A percentile compares a stretch with the other conserved stretches of the same genome.
phyloP scores from a whole-genome alignment of 2,329 filamentous ascomycete species.

The Fusarium guadeloupense region DNA sequence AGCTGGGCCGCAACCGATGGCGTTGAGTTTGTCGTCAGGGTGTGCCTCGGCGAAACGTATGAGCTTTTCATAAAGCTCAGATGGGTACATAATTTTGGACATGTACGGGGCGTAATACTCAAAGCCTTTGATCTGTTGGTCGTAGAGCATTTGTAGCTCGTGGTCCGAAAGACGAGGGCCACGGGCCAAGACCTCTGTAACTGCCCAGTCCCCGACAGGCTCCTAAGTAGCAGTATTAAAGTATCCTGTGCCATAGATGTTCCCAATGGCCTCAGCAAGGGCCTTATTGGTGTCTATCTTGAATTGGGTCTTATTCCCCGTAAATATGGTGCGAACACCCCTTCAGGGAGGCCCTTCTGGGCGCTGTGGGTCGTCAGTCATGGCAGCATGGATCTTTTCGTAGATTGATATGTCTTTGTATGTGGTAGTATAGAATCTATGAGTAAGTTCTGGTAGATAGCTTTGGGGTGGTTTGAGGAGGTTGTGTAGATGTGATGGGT shows the following conservation, averaged over 20 bases:
- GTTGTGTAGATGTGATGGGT: no score
- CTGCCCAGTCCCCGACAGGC: not conserved
- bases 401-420: no score
- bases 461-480: no score
- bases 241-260: fast-evolving
- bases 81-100: not conserved
- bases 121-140: not conserved
- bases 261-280: not conserved
- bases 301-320: not conserved
- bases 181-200: fast-evolving
- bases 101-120: not conserved
- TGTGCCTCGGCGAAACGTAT: not conserved
- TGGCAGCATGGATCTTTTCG: no score
- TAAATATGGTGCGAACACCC: no score
- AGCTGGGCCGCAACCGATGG: not conserved
- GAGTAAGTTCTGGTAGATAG: no score
- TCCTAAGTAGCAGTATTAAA: fast-evolving
- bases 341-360: no score
- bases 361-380: no score
- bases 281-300: not conserved
- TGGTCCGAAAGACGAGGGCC: not conserved
- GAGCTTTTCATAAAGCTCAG: not conserved
- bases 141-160: not conserved
- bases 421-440: no score
- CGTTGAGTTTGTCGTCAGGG: not conserved